These are phyloP conservation scores for Tulasnella sp. DNA, from an alignment of 768 basidiomycete genomes.

Conservation along the genomic window DNA sequence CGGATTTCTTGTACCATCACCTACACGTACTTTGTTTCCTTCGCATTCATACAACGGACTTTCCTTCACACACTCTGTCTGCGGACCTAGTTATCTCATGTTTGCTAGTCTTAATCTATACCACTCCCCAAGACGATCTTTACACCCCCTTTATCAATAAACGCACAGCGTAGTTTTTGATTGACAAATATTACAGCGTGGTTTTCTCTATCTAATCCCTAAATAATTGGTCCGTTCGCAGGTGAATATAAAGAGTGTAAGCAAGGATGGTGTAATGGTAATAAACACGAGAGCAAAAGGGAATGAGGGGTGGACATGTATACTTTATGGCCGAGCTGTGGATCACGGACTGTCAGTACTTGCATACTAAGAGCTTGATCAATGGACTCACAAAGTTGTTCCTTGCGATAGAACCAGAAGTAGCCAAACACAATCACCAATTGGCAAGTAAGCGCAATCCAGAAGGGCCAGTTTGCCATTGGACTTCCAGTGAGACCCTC, in stretches of 20 bases:
- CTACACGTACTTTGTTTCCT: neutral
- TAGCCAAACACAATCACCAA: constrained; percentile 85
- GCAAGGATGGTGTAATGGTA: constrained; percentile 8
- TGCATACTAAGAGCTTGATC: neutral
- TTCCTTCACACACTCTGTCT: neutral
- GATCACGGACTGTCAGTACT: neutral
- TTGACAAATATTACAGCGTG: constrained; percentile 13
- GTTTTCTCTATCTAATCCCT: constrained; percentile 13
- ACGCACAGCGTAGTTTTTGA: neutral
- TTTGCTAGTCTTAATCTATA: neutral
- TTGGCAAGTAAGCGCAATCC: constrained; percentile 72
- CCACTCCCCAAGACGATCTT: neutral
- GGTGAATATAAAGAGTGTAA: constrained; percentile 4
- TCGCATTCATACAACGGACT: neutral
- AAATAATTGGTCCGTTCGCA: constrained; percentile 3
- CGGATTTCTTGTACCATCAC: constrained; percentile 2
- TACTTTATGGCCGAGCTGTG: constrained; percentile 8
- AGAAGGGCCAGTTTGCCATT: constrained; percentile 80
- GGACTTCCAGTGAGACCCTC: constrained; percentile 56
- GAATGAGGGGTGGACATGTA: constrained; percentile 8
- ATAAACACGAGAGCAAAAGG: neutral
- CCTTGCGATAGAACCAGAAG: constrained; percentile 97
- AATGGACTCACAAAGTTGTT: constrained; percentile 57
- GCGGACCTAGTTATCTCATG: constrained; percentile 1
- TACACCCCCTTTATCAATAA: neutral